Conservation (phyloP, 306 rosid species). For the Arachis hypogaea region DNA sequence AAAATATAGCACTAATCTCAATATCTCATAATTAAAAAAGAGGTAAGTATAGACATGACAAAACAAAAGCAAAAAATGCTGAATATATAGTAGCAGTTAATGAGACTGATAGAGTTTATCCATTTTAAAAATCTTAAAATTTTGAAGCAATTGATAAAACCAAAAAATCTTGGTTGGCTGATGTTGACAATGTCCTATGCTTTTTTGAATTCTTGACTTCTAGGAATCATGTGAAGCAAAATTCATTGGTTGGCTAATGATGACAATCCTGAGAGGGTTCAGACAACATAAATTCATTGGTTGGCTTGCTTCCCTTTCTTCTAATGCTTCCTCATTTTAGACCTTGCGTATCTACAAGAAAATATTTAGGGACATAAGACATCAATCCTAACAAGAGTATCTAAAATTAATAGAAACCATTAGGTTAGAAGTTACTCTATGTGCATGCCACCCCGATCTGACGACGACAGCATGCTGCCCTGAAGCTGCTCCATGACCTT, state of each 20-base stretch:
- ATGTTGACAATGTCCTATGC: constrained; percentile 38
- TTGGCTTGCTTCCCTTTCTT: constrained; percentile 31
- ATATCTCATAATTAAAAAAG: too few relatives aligned
- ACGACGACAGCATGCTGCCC: constrained; percentile 66
- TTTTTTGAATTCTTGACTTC: constrained; percentile 17
- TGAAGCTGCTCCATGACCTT: constrained; percentile 78
- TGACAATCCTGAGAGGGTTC: constrained; percentile 41
- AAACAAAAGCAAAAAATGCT: too few relatives aligned
- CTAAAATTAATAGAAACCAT: constrained; percentile 10
- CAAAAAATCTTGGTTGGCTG: constrained; percentile 39
- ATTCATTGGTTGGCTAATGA: constrained; percentile 42
- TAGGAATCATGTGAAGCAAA: constrained; percentile 21
- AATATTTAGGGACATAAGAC: neutral
- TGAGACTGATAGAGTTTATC: neutral
- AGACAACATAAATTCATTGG: constrained; percentile 22
- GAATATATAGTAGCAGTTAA: too few relatives aligned
- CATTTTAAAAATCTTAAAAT: constrained; percentile 1
- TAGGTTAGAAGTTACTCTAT: constrained; percentile 62
- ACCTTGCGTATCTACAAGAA: constrained; percentile 78
- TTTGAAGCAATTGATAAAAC: constrained; percentile 28
- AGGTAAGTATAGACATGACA: too few relatives aligned
- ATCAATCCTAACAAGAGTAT: neutral
- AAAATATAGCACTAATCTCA: too few relatives aligned
- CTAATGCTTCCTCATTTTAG: constrained; percentile 89
- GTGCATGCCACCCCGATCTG: constrained; percentile 97